Conservation (phyloP, 2,329 filamentous ascomycete genomes). For the Penicillium glabrum region DNA sequence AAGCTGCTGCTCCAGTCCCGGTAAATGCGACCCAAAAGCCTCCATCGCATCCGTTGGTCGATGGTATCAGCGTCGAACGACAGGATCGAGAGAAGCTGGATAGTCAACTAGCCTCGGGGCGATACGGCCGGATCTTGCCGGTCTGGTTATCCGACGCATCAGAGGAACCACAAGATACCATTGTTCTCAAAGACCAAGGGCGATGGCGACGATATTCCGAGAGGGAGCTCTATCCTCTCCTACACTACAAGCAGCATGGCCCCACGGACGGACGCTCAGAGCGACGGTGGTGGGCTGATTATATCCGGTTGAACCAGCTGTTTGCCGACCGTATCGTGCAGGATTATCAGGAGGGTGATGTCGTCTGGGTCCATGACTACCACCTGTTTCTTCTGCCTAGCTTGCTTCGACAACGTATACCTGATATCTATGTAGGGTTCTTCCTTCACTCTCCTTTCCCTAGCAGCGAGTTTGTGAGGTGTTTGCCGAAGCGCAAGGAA, state of each 20-base stretch:
- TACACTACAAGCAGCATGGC: conserved; percentile 95
- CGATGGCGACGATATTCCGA: conserved; percentile 90
- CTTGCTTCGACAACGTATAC: conserved; percentile 79
- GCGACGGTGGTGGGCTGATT: conserved; percentile 85
- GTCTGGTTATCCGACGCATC: conserved; percentile 84
- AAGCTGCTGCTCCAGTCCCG: conserved; percentile 76
- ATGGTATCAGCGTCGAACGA: conserved; percentile 69
- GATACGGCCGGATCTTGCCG: conserved; percentile 75
- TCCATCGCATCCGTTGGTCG: conserved; percentile 59
- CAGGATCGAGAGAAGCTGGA: conserved; percentile 74
- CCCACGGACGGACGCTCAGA: conserved; percentile 81
- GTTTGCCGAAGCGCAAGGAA: conserved; percentile 83
- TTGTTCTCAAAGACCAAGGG: conserved; percentile 75
- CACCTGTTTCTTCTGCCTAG: conserved; percentile 87
- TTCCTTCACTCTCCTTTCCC: conserved; percentile 94
- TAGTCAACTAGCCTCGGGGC: conserved; percentile 68
- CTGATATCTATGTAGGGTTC: conserved; percentile 91
- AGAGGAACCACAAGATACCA: conserved; percentile 66
- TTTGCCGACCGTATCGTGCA: conserved; percentile 88
- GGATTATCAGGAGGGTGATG: conserved; percentile 87
- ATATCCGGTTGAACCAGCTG: conserved; percentile 86
- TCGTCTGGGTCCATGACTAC: conserved; percentile 92
- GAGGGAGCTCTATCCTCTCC: conserved; percentile 85
- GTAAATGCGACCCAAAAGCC: conserved; percentile 61
- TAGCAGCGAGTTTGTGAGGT: conserved; percentile 91